These are phyloP conservation scores for Sporothrix variecibatus DNA, from an alignment of 2,329 filamentous ascomycete species.

Conservation along the genomic window DNA sequence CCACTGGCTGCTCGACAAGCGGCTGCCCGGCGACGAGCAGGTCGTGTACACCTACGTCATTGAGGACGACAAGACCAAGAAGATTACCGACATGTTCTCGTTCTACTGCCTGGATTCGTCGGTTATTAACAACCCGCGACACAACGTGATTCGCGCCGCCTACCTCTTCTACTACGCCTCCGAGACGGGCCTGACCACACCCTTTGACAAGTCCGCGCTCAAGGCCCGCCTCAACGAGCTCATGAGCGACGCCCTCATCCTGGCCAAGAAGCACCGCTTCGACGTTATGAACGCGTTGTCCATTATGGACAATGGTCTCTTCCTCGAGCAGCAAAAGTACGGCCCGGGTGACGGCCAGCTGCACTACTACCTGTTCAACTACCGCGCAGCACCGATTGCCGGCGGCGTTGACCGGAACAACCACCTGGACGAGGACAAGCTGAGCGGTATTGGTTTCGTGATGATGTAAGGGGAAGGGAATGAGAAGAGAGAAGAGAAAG, in stretches of 20 bases:
- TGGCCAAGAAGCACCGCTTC: constrained; percentile 81
- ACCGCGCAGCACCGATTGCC: constrained; percentile 79
- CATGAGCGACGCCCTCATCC: constrained; percentile 80
- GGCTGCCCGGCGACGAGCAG: constrained; percentile 65
- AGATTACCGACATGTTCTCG: constrained; percentile 94
- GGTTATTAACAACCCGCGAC: constrained; percentile 78
- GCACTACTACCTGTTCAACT: constrained; percentile 98
- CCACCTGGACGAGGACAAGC: constrained; percentile 70
- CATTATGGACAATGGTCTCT: constrained; percentile 88
- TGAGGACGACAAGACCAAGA: constrained; percentile 66
- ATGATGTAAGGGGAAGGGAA: constrained; percentile 50
- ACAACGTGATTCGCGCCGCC: constrained; percentile 80
- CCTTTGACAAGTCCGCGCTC: constrained; percentile 58
- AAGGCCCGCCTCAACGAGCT: constrained; percentile 80
- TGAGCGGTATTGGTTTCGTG: constrained; percentile 88
- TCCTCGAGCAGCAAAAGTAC: constrained; percentile 92
- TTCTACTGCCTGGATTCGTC: constrained; percentile 96
- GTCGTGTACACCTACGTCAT: constrained; percentile 95
- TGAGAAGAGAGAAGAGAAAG: neutral
- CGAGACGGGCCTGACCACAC: constrained; percentile 68
- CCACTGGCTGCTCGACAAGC: constrained; percentile 82
- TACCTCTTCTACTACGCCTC: constrained; percentile 98
- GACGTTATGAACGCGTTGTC: constrained; percentile 97
- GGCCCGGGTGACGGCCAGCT: constrained; percentile 91
- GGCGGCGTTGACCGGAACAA: constrained; percentile 84